Evolutionary conservation across 1,139 yeast species (phyloP), one percentile per base, ranked within the genome.

Genomic region (Pneumocystis wakefieldiae): DNA sequence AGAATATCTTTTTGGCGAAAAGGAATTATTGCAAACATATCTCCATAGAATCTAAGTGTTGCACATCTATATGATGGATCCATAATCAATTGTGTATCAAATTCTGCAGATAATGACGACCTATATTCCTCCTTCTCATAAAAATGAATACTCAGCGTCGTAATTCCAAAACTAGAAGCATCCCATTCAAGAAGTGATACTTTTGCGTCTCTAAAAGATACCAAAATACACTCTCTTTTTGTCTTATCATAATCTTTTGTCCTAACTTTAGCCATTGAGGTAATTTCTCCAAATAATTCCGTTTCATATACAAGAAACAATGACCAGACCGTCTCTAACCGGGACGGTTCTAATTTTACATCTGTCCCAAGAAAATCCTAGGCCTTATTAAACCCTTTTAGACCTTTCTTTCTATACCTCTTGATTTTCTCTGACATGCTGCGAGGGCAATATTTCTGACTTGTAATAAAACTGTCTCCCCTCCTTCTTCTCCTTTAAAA

Each of bases 71-170:
- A 77, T 62, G 78, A 77, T 0, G 95, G 91, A 65, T 89, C 96
- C 0, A 85, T 77, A 38, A 84, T 74, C 67, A 88, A 77, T 29
- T 77, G 76, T 0, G 89, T 76, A 19, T 71, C 63, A 75, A 79
- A 71, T 8, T 59, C 63, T 29, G 42, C 35, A 79, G 82, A 66
- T 77, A 78, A 57, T 83, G 82, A 64, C 77, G 72, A 64, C 77
- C 79, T 69, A 76, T 81, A 64, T 15, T 87, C 78, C 59, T 84
- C 81, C 63, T 83, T 81, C 71, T 91, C 97, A 73, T 91, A 92
- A 72, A 82, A 89, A 74, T 92, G 99, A 64, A 92, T 77, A 62
- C 96, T 87, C 2, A 83, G 80, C 0, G 97, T 89, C 24, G 81
- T 77, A 15, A 92, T 78, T 0, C 80, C 70, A 66, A 82, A 78